Base-by-base conservation (phyloP, 2,329 filamentous ascomycete genomes). In the Daldinia sp. region DNA sequence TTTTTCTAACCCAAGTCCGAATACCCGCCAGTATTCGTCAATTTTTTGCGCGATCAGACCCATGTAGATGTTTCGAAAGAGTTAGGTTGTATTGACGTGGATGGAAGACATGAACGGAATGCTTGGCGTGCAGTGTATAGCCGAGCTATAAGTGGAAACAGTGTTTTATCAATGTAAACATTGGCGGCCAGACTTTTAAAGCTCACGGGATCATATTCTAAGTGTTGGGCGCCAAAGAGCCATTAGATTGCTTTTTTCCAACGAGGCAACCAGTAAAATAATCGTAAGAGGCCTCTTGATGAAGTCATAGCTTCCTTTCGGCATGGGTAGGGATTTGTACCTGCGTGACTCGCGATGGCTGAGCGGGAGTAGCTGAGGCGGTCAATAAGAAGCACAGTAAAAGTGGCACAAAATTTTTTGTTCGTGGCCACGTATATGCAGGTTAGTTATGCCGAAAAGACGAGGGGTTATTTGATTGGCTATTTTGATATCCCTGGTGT, bases 371-470 rank as follows among this genome's bases (percentile, higher is more conserved):
- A 65, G 48, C 39, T 33, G 46, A 46, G 48, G 51, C 60, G 20
- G 26, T 42, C 44, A 48, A 58, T 58, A 41, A 62, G 55, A 42
- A 48, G 55, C 9, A 46, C 20, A 28, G 53, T 44, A 63, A 69
- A 69, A 69, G 62, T 69, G 66, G 62, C 62, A 42, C 48, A 26
- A 12, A 20, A 37, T 44, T 46, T 59, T 61, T 48, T 61, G 54
- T 69, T 65, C 59, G 48, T 48, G 62, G 66, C 58, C 62, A 69
- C 66, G 66, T 69, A 56, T 65, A 69, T 65, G 62, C 62, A 53
- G 30, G 56, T 51, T 68, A 59, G 61, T 60, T 59, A 41, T 57
- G 51, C 41, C 55, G 54, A 62, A 50, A 42, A 42, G 60, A n/a
- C 53, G 50, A 55, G 48, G 28, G 48, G 6, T 6, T 44, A 37